Evolutionary conservation across 2,329 filamentous ascomycete genomes (phyloP).

Genomic region (Apiospora malaysiana): DNA sequence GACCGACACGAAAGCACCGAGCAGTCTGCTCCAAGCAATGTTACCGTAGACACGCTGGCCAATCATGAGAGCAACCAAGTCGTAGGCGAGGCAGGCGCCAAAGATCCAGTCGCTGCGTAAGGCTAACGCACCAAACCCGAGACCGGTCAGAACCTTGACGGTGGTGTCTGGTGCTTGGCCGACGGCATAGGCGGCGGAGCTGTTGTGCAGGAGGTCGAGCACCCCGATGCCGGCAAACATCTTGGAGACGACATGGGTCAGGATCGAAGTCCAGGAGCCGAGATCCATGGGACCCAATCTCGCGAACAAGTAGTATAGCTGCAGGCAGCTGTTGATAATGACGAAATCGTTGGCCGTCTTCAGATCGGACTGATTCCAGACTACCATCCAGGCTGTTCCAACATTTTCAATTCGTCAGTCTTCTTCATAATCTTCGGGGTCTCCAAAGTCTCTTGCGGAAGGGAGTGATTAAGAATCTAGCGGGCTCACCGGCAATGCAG

Average conservation of each 20-base stretch:
- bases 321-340: conserved; percentile 58
- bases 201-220: conserved; percentile 64
- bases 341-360: conserved; percentile 61
- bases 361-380: conserved; percentile 61
- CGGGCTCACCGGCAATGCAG: conserved; percentile 59
- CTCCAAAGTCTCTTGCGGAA: not conserved
- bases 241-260: conserved; percentile 64
- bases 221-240: conserved; percentile 66
- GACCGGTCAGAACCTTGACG: conserved; percentile 58
- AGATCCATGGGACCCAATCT: conserved; percentile 56
- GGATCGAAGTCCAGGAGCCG: conserved; percentile 53
- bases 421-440: too few species aligned
- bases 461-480: conserved; percentile 19
- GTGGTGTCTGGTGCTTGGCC: conserved; percentile 50
- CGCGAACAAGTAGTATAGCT: conserved; percentile 59
- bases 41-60: conserved; percentile 55
- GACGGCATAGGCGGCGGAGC: conserved; percentile 59
- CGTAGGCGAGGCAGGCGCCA: conserved; percentile 63
- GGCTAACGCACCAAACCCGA: conserved; percentile 57
- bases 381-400: conserved; percentile 62
- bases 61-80: conserved; percentile 58
- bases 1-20: conserved; percentile 57
- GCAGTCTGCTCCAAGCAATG: conserved; percentile 53
- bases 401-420: not conserved
- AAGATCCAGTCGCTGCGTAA: conserved; percentile 64